phyloP scores from a whole-genome alignment of 257 asterid genomes.

The Jasminum sambac region DNA sequence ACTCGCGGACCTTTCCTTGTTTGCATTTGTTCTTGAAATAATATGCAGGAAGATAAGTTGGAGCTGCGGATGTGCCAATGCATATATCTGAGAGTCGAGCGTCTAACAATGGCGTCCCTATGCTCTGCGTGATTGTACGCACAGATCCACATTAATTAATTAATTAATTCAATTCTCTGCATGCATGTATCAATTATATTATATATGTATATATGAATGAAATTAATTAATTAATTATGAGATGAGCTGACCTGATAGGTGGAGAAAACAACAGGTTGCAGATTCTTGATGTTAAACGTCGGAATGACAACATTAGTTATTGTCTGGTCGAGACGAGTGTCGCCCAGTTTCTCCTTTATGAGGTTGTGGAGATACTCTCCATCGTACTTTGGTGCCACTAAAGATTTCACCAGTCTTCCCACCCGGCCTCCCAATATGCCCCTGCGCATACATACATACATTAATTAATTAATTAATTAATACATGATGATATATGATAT shows the following conservation, averaged over 20 bases:
- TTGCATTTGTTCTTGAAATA: slow-evolving; percentile 31
- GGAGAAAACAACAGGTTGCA: slow-evolving; percentile 53
- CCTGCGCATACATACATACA: too few species aligned
- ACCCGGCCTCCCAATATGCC: slow-evolving; percentile 32
- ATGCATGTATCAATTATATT: too few species aligned
- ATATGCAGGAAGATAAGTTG: slow-evolving; percentile 52
- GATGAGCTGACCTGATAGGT: slow-evolving; percentile 37
- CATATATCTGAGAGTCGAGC: slow-evolving; percentile 49
- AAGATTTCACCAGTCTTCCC: neutral
- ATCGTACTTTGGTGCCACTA: slow-evolving; percentile 42
- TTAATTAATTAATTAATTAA: too few species aligned
- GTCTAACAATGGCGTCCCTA: slow-evolving; percentile 23
- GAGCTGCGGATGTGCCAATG: slow-evolving; percentile 67
- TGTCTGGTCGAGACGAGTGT: slow-evolving; percentile 32
- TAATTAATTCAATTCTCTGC: too few species aligned
- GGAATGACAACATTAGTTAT: slow-evolving; percentile 55
- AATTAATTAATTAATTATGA: neutral
- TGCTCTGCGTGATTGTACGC: slow-evolving; percentile 36
- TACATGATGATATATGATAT: too few species aligned
- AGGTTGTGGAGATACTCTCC: slow-evolving; percentile 46
- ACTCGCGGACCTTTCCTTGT: slow-evolving; percentile 27
- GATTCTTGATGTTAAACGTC: slow-evolving; percentile 46
- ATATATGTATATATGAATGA: neutral
- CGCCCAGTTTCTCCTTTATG: slow-evolving; percentile 35
- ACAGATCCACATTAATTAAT: too few species aligned